Evolutionary conservation across 208 protist species (phyloP).

Genomic region (Wallacemonas sp.): DNA sequence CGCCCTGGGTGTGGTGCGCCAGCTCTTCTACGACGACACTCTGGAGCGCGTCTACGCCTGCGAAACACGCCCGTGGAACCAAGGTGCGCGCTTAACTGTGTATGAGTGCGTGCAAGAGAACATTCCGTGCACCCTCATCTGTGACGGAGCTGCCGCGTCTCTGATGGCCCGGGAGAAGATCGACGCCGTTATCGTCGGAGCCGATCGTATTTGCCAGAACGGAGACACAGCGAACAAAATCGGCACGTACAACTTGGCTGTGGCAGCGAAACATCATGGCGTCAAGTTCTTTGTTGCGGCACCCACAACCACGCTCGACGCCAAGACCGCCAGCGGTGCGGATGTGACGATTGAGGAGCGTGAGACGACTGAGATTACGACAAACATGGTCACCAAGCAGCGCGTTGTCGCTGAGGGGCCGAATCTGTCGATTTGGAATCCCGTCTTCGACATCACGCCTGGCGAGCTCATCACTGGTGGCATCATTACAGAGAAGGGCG

Average conservation of each 20-base stretch:
- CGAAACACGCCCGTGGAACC: slow-evolving; percentile 96
- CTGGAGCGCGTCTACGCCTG: slow-evolving; percentile 91
- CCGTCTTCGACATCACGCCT: slow-evolving; percentile 97
- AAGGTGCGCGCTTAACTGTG: slow-evolving; percentile 93
- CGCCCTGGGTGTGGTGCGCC: slow-evolving; percentile 92
- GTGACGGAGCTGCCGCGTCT: slow-evolving; percentile 86
- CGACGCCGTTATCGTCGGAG: slow-evolving; percentile 92
- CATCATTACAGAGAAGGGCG: slow-evolving; percentile 93
- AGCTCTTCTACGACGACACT: slow-evolving; percentile 76
- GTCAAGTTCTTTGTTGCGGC: slow-evolving; percentile 94
- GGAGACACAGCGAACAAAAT: slow-evolving; percentile 97
- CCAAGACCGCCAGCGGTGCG: slow-evolving; percentile 70
- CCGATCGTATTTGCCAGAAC: slow-evolving; percentile 94
- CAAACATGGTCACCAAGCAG: slow-evolving; percentile 72
- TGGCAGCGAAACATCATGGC: slow-evolving; percentile 87
- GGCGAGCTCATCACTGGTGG: slow-evolving; percentile 92
- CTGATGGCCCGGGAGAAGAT: slow-evolving; percentile 65
- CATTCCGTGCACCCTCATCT: slow-evolving; percentile 92
- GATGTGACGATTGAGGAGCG: slow-evolving; percentile 94
- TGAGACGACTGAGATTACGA: slow-evolving; percentile 88
- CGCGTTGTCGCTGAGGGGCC: slow-evolving; percentile 85
- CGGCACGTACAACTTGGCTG: slow-evolving; percentile 94
- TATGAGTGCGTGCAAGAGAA: slow-evolving; percentile 94
- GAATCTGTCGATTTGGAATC: slow-evolving; percentile 93
- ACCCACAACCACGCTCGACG: slow-evolving; percentile 90